A percentile compares a stretch with the other conserved stretches of the same genome.
Conservation (phyloP, 2,329 filamentous ascomycete species). For the Ascomycota sp. region DNA sequence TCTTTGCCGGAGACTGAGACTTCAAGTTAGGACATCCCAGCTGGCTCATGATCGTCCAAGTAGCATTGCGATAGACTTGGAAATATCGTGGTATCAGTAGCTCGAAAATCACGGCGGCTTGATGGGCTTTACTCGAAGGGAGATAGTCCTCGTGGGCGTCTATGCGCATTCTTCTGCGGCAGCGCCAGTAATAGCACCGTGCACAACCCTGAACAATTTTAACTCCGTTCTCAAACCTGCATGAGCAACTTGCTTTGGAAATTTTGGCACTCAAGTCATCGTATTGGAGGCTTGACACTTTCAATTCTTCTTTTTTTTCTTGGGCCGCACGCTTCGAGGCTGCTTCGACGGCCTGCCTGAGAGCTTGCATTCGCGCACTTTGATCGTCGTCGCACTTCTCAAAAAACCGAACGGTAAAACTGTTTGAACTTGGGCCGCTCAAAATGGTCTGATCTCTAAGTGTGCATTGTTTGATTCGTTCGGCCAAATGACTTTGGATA, state of each 20-base stretch:
- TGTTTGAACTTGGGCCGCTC: not conserved
- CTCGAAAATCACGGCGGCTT: slow-evolving; percentile 24
- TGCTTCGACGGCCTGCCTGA: not conserved
- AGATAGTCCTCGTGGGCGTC: slow-evolving; percentile 7
- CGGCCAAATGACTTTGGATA: slow-evolving; percentile 2
- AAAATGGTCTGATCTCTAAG: not conserved
- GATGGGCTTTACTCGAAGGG: slow-evolving; percentile 4
- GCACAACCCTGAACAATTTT: slow-evolving; percentile 2
- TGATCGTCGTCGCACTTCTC: not conserved
- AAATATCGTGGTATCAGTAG: slow-evolving; percentile 24
- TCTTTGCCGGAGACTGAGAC: not conserved
- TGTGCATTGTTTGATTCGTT: not conserved
- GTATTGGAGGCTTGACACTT: slow-evolving; percentile 1
- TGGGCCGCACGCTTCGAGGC: not conserved
- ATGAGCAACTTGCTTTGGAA: slow-evolving; percentile 2
- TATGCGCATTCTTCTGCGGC: slow-evolving; percentile 4
- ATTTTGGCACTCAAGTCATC: slow-evolving; percentile 3
- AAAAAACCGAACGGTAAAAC: slow-evolving; percentile 1
- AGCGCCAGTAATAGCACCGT: slow-evolving; percentile 3
- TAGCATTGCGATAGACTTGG: slow-evolving; percentile 8
- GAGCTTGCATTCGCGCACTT: not conserved
- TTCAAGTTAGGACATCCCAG: not conserved
- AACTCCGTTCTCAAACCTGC: slow-evolving; percentile 2
- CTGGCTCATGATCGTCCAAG: not conserved
- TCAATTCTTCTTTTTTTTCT: slow-evolving; percentile 1